Evolutionary conservation across 2,329 filamentous ascomycete genomes (phyloP), one percentile per base, ranked within the genome.

Genomic region (Penicillium sp.): DNA sequence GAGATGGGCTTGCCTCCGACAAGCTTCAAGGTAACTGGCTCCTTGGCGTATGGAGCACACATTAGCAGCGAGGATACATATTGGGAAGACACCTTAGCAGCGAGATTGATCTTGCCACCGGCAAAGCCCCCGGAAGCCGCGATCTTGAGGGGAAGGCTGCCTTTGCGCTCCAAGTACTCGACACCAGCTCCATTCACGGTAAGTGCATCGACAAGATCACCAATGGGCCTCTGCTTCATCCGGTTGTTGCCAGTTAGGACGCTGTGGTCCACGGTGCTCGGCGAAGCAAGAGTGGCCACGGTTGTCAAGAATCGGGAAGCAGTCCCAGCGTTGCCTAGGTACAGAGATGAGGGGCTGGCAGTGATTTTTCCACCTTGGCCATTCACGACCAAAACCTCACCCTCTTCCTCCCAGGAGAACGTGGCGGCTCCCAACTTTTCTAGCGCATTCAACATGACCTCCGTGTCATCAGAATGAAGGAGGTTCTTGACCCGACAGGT

Each of bases 1-100:
- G 91, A 97, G 51, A 98, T 95, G 29, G 93, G 91, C 65, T 95
- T 97, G 39, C 90, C 93, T n/a, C 93, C 93, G 9, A 97, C 84
- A 26, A 98, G 77, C 27, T 83, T 84, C 51, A 98, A 72, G 0
- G 88, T 96, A 25, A 98, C 90, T 0, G 91, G 87, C 48, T 89
- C 83, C 69, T 95, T 96, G 31, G 93, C 93, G 60, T 97, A 98
- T 0, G 93, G 93, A 0, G 93, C 93, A 43, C 89, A 94, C 87
- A 98, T 94, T 36, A 98, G 75, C 49, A 98, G 82, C 1, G 91
- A 96, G 0, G 93, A 97, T 25, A 98, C 93, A 61, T 97, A 98
- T 69, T 98, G 93, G n/a, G 93, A 97, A 7, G 93, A 98, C 11
- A 97, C 86, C 28, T 93, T 97, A 1, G 93, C 93, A 8, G 90